These are phyloP conservation scores for Kingdonia uniflora DNA, from an alignment of 164 flowering plant species.

Conservation along the genomic window DNA sequence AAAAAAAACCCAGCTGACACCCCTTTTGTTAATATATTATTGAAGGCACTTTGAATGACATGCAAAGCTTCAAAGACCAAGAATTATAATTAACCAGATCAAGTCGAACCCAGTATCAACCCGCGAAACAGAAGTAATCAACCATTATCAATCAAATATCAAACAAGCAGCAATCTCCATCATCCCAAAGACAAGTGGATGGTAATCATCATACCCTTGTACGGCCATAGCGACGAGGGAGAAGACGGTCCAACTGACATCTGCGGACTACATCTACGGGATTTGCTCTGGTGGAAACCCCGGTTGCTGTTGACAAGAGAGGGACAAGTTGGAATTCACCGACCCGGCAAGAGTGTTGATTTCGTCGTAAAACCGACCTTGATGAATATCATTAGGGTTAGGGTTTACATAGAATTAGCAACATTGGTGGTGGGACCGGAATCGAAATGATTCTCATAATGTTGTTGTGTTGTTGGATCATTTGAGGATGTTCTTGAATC, in stretches of 20 bases:
- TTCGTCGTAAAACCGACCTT: conserved; percentile 22
- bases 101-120: no score
- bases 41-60: no score
- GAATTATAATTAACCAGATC: no score
- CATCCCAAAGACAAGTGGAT: conserved; percentile 47
- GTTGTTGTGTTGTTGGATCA: conserved; percentile 10
- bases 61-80: no score
- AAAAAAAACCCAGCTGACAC: no score
- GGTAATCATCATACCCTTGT: conserved; percentile 34
- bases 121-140: no score
- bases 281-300: conserved; percentile 11
- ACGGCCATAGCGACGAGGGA: conserved; percentile 39
- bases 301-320: conserved; percentile 7
- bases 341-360: conserved; percentile 33
- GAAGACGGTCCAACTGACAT: conserved; percentile 15
- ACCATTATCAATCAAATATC: no score
- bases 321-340: conserved; percentile 31
- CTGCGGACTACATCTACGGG: not conserved
- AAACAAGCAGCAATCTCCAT: no score
- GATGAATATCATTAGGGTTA: not conserved
- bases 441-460: not conserved
- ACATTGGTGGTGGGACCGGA: not conserved
- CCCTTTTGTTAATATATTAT: no score
- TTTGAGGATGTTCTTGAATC: conserved; percentile 7
- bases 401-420: conserved; percentile 8